Evolutionary conservation across 805 yeast genomes (phyloP).

Genomic region (Myxozyma vanderwaltii): DNA sequence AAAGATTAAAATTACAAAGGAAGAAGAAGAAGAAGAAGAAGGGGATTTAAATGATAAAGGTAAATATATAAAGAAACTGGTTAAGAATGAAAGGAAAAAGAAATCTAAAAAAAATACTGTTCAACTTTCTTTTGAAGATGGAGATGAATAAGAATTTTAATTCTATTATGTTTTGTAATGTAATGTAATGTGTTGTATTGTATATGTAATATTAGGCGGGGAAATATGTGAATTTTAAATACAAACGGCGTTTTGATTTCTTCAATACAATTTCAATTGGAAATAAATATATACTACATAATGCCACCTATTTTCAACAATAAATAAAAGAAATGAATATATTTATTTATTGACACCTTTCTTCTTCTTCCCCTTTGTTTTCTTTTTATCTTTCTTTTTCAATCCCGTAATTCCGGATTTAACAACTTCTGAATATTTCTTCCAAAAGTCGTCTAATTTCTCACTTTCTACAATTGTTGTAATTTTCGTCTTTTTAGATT

Average conservation of each 20-base stretch:
- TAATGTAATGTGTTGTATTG: too few species aligned
- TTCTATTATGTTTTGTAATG: not conserved
- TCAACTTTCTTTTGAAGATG: constrained; percentile 22
- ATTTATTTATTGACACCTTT: constrained; percentile 42
- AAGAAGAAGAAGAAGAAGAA: constrained; percentile 4
- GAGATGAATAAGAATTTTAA: not conserved
- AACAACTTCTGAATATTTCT: constrained; percentile 65
- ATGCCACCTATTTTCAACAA: not conserved
- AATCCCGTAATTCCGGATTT: constrained; percentile 75
- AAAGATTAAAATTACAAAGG: not conserved
- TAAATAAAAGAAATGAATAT: not conserved
- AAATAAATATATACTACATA: not conserved
- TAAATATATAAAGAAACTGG: not conserved
- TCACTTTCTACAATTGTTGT: constrained; percentile 71
- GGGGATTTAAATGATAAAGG: not conserved
- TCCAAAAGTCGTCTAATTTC: constrained; percentile 73
- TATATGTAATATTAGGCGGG: not conserved
- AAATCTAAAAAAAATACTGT: constrained; percentile 8
- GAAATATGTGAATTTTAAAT: not conserved
- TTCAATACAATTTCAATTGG: too few species aligned
- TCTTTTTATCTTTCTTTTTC: constrained; percentile 79
- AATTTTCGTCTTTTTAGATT: constrained; percentile 51
- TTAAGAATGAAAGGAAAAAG: not conserved
- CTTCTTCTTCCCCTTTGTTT: constrained; percentile 57
- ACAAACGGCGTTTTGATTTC: not conserved